Base-by-base conservation (phyloP, 805 yeast genomes). In the Naumovozyma baii region DNA sequence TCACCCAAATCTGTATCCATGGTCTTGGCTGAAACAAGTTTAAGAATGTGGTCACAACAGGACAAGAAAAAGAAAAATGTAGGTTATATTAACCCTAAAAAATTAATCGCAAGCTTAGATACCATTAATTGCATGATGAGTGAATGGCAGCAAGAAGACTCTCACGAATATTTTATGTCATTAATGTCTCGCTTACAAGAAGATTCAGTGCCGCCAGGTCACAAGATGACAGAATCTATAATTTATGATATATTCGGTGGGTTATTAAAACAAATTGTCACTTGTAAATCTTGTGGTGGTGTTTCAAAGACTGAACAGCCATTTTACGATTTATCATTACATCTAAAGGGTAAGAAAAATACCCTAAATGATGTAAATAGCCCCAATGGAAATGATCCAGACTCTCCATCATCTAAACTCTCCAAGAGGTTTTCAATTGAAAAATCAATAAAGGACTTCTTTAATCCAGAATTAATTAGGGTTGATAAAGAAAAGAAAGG, bases 121-220 rank as follows among this genome's bases (percentile, higher is more conserved):
- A 95, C 85, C 52, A 85, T 90, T 52, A 87, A 87, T 61, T 85
- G 95, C 58, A 84, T 85, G 95, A 86, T 88, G 95, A 78, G 87
- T 34, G 92, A 80, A 59, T 88, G 95, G 95, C 88, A 86, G 62
- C 98, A 92, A 61, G 97, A 92, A 62, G 98, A 92, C 62, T 83
- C 95, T 0, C 98, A 92, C 62, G 98, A 92, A 63, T 92, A 88
- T 64, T 85, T 82, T 59, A 88, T 88, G 96, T 84, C 95, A 10
- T 67, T 88, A 44, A 72, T 88, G 71, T 76, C 90, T 5, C 66
- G 96, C 38, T 64, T 88, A 38, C 97, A 88, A 62, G 96, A 88
- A 56, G 96, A 88, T 57, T 73, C 85, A 10, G 86, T 92, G 1
- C 97, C 97, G 29, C 80, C 75, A 55, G 96, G 95, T n/a, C 72